Evolutionary conservation across 2,329 filamentous ascomycete genomes (phyloP), one percentile per base, ranked within the genome.

Genomic region (Neonectria faginata): DNA sequence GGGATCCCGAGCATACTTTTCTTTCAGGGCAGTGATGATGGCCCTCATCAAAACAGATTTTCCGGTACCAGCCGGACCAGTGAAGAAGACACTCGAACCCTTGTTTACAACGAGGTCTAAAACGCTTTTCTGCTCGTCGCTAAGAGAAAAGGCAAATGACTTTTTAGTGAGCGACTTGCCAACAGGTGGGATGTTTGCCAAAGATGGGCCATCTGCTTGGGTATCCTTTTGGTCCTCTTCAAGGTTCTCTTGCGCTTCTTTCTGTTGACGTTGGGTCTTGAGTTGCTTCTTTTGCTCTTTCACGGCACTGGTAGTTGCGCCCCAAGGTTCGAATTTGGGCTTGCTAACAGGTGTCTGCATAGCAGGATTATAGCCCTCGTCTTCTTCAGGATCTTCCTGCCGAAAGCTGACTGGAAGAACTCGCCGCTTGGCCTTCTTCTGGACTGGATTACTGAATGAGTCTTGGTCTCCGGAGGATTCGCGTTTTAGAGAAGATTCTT

Each of bases 11-110:
- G 80, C 82, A 77, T 91, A 91, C 75, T 97, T 97, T 67, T 88
- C 88, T 65, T 91, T 92, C 55, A 99, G 77, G 4, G 92, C 89
- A 5, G 87, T 82, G 71, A 99, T 98, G 65, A 98, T 97, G 69
- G 97, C 90, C 68, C 94, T 88, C 86, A 99, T 93, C 62, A 99
- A 81, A 4, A 99, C 95, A 1, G 96, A 99, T 83, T 99, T 99
- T 78, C 96, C 96, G 5, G 96, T 97, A 84, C 91, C 94, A 62
- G 96, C 96, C 64, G 96, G 97, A 72, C 96, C 96, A 1, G 96
- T 99, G 78, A 99, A 99, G 82, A 99, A 99, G 2, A 97, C 94
- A 72, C 95, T 98, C 77, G 94, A 91, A 64, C 87, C 87, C 67
- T 92, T 83, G 22, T 96, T 87, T 8, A 93, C 86, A 10, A 99